Evolutionary conservation across 2,329 filamentous ascomycete species (phyloP).

Genomic region (Myriosclerotinia duriaeana): DNA sequence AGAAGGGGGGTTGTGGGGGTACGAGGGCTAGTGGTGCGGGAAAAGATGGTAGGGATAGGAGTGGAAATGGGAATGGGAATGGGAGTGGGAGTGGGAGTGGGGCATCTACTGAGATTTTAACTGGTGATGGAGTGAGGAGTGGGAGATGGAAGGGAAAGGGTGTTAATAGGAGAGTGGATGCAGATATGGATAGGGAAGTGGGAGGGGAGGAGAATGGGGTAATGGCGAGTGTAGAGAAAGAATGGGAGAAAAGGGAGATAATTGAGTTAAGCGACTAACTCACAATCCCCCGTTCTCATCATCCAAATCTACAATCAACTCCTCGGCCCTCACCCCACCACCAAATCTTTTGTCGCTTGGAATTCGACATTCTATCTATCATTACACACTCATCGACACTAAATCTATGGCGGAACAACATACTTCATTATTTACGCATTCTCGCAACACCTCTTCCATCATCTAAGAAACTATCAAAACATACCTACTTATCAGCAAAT

Average conservation of each 20-base stretch:
- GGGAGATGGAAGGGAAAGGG: slow-evolving; percentile 17
- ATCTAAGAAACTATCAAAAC: too few relatives aligned
- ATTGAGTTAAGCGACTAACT: slow-evolving; percentile 8
- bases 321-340: neutral
- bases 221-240: neutral
- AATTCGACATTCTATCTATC: too few relatives aligned
- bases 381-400: too few relatives aligned
- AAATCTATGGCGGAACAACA: too few relatives aligned
- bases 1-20: neutral
- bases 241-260: neutral
- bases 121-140: neutral
- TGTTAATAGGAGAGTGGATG: neutral
- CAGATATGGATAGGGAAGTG: neutral
- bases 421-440: too few relatives aligned
- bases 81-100: neutral
- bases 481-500: too few relatives aligned
- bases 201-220: neutral
- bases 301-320: neutral
- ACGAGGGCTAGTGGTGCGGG: neutral
- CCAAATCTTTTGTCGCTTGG: too few relatives aligned
- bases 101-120: neutral
- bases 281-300: neutral
- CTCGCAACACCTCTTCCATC: too few relatives aligned
- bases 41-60: neutral
- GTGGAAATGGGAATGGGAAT: neutral